Base-by-base conservation (phyloP, 768 basidiomycete genomes). In the Auriscalpium orientale region DNA sequence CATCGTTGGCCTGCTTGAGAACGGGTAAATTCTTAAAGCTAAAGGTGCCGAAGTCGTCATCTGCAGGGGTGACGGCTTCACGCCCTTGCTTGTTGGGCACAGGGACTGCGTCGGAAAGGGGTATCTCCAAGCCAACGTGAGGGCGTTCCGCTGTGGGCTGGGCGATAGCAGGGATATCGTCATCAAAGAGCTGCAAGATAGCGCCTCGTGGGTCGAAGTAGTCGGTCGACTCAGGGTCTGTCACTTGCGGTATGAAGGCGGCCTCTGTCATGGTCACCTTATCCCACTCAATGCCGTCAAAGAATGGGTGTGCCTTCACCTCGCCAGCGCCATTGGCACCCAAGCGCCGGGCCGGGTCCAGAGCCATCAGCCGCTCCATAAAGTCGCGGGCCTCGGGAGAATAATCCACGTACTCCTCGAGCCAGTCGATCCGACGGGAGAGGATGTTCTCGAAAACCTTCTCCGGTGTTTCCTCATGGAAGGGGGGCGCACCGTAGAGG, bases 151-250 rank as follows among this genome's bases (percentile, higher is more conserved):
- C 61, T 16, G 67, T 67, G 16, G 73, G 69, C 57, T 78, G 76
- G 33, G 74, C 76, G n/a, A 83, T 84, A 68, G 52, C 82, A 66
- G 58, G 61, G 45, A 77, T 76, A 50, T 95, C 91, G 56, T 98
- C 95, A 48, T 92, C 87, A 79, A 98, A 97, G 37, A 91, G 73
- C 66, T 93, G 90, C 34, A 87, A 83, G 46, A 90, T 83, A 15
- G 95, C 95, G 4, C 97, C 97, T 46, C 97, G 85, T 58, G 94
- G 83, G 72, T 99, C 97, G 65, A 99, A 99, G 73, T 99, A 99
- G 69, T 99, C 97, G n/a, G 97, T 99, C 20, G 93, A 95, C 72
- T 98, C 95, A 4, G 95, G 94, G 70, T 98, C 95, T 13, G 88
- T 82, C 36, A 97, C 84, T 66, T 94, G 89, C 48, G 97, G 97